Evolutionary conservation across 2,329 filamentous ascomycete genomes (phyloP).

Genomic region (Verticillium nubilum): DNA sequence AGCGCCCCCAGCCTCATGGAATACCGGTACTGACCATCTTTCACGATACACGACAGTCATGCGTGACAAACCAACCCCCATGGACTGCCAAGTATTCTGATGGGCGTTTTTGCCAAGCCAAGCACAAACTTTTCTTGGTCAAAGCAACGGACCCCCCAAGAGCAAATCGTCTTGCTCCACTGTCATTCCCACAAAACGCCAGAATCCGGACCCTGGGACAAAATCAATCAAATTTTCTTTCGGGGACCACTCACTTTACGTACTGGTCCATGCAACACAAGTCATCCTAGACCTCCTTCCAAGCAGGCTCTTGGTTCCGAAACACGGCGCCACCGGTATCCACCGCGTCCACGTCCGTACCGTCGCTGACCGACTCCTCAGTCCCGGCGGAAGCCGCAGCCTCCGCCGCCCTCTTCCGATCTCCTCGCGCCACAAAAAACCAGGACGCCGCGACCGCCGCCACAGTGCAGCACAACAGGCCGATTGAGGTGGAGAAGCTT

Average conservation of each 20-base stretch:
- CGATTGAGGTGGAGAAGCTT: constrained; percentile 28
- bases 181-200: background rate
- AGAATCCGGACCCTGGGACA: background rate
- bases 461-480: constrained; percentile 22
- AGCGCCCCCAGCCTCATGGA: too few relatives aligned
- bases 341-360: background rate
- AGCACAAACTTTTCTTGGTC: background rate
- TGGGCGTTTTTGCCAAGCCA: background rate
- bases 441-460: constrained; percentile 13
- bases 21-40: too few relatives aligned
- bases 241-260: background rate
- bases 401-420: constrained; percentile 1
- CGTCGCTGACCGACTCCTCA: background rate
- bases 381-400: background rate
- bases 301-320: background rate
- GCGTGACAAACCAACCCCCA: background rate
- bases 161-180: background rate
- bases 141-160: background rate
- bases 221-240: background rate
- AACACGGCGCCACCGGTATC: background rate
- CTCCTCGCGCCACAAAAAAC: constrained; percentile 14
- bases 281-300: background rate
- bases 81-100: background rate
- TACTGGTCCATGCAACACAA: background rate
- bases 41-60: too few relatives aligned